Percentiles rank a stretch among this genome's conserved stretches.
phyloP scores from a whole-genome alignment of 805 yeast genomes.

The Myxozyma nipponensis region DNA sequence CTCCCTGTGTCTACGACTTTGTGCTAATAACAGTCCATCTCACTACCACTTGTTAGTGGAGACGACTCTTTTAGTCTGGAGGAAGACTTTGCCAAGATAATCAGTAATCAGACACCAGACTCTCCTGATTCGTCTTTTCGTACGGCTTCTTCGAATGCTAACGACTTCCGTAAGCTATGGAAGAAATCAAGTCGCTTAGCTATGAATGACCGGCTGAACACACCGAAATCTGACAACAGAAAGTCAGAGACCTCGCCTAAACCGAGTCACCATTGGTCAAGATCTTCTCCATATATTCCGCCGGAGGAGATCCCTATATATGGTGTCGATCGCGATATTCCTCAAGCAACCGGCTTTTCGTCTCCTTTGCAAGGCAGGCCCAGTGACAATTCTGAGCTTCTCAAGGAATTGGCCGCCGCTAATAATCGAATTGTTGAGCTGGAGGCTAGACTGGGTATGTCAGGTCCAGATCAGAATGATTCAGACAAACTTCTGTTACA shows the following conservation, averaged over 20 bases:
- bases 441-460: slow-evolving; percentile 10
- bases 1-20: background rate
- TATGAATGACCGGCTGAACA: slow-evolving; percentile 4
- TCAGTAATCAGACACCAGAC: slow-evolving; percentile 10
- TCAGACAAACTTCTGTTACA: slow-evolving; percentile 22
- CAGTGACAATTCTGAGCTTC: slow-evolving; percentile 3
- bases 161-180: slow-evolving; percentile 12
- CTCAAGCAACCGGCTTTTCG: background rate
- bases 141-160: slow-evolving; percentile 13
- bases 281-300: slow-evolving; percentile 7
- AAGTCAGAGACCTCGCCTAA: slow-evolving; percentile 1
- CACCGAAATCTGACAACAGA: slow-evolving; percentile 6
- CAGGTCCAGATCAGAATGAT: slow-evolving; percentile 3
- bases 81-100: slow-evolving; percentile 28
- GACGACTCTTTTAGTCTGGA: slow-evolving; percentile 23
- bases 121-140: slow-evolving; percentile 8
- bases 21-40: background rate
- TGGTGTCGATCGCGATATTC: background rate
- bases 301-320: background rate
- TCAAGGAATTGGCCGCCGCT: slow-evolving; percentile 14
- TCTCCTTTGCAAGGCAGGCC: background rate
- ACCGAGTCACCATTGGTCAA: background rate
- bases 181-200: slow-evolving; percentile 16
- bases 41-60: background rate
- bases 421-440: slow-evolving; percentile 21